Evolutionary conservation across 495 filamentous ascomycete species (phyloP), one percentile per base, ranked within the genome.

Genomic region (Aspergillus conjunctus): DNA sequence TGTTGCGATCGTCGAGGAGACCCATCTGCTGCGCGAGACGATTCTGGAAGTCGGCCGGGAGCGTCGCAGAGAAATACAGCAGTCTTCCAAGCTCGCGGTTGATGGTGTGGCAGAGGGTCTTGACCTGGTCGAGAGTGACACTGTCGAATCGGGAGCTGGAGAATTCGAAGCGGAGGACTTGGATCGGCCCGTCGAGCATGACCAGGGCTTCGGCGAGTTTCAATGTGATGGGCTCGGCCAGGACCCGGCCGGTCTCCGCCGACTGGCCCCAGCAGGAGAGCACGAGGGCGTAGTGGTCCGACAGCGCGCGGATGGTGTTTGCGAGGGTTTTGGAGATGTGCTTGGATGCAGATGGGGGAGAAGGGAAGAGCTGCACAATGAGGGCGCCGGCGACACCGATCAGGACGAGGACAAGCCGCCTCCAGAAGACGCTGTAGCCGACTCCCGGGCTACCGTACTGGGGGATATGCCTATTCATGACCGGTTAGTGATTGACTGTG

Each of bases 351-450:
- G 77, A 79, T 4, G 76, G 75, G 3, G 78, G 78, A 8, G 68
- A 69, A 11, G 78, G 78, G 57, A 81, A 70, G 4, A 81, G 50
- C 48, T 78, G 76, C 0, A 80, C 69, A 39, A 81, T 69, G 11
- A 72, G 61, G 0, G 76, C 70, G 3, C 72, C 77, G 20, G 59
- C 68, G 7, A 74, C 62, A 30, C 78, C 78, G 20, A 81, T 67
- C 1, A 81, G 60, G 0, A 78, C 78, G 7, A 79, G 71, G 2
- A 76, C 49, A 5, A 80, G 63, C 44, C 78, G 75, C 22, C 76
- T 69, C 75, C 75, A 81, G 64, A 80, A 81, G 22, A 79, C 71
- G 54, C 39, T 71, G 45, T 79, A 81, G 8, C 78, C 78, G 20
- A 68, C 66, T 0, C 78, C 77, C 0, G 78, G 77, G 50, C 72